These are phyloP conservation scores for Euphorbia corollata DNA, from an alignment of 441 rosid genomes.

Conservation along the genomic window DNA sequence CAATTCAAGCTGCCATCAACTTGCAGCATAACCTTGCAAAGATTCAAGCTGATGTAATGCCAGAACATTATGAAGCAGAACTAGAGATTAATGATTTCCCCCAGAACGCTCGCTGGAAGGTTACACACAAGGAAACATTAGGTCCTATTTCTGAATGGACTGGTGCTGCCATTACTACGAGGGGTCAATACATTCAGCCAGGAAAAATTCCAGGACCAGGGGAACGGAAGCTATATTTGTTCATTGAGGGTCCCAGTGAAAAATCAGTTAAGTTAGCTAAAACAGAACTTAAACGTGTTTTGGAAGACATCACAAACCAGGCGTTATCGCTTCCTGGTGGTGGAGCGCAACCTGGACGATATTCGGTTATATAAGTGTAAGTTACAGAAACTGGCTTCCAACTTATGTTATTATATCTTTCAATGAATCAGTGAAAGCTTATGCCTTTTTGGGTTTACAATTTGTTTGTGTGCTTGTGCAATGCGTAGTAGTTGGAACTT, in stretches of 20 bases:
- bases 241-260: slow-evolving; percentile 81
- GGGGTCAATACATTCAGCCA: slow-evolving; percentile 69
- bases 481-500: no score
- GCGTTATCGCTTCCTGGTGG: slow-evolving; percentile 84
- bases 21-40: slow-evolving; percentile 81
- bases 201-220: slow-evolving; percentile 61
- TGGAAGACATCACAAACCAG: slow-evolving; percentile 84
- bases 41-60: slow-evolving; percentile 93
- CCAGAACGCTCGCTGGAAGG: slow-evolving; percentile 97
- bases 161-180: slow-evolving; percentile 93
- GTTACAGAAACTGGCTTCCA: slow-evolving; percentile 22
- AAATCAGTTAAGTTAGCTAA: slow-evolving; percentile 83
- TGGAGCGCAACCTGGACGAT: slow-evolving; percentile 80
- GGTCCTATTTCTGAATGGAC: slow-evolving; percentile 94
- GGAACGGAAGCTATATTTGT: slow-evolving; percentile 85
- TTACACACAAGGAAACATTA: slow-evolving; percentile 93
- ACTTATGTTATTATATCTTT: slow-evolving; percentile 3
- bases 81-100: slow-evolving; percentile 89
- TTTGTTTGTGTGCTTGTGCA: no score
- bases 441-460: no score
- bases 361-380: slow-evolving; percentile 77
- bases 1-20: slow-evolving; percentile 80
- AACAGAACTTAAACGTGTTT: slow-evolving; percentile 71
- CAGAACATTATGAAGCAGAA: slow-evolving; percentile 94
- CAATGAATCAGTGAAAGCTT: not conserved